Evolutionary conservation across 495 filamentous ascomycete genomes (phyloP), one percentile per base, ranked within the genome.

Genomic region (Trichoderma gamsii): DNA sequence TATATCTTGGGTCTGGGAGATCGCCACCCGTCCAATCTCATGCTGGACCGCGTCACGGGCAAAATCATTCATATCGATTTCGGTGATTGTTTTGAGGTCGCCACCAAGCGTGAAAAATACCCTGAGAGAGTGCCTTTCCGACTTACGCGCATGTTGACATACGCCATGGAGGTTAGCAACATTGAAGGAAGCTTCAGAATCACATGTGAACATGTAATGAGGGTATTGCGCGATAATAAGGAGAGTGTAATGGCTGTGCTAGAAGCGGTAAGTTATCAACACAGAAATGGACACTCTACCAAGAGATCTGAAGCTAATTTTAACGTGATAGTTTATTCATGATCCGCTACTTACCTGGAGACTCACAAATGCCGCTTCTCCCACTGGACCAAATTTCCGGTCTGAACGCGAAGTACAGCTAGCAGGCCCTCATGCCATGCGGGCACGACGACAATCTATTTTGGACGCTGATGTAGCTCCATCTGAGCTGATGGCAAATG

Each of bases 31-130:
- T 97, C 92, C 66, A 99, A 99, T 73, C 82, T 99, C 74, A 93
- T 99, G 87, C 87, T 99, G 38, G 95, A 98, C 78, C 88, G 92
- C 27, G 88, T 95, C 70, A 99, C 93, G 6, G 95, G 95, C 72
- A 96, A 92, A 77, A 92, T 99, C 67, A 88, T 99, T 68, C 95
- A 99, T 76, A 97, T 98, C 71, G 95, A 99, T 81, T 99, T 98
- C 71, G 95, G 95, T 71, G 95, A 99, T 79, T 99, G 95, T 74
- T 99, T 99, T 80, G 95, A 99, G 78, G 93, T 99, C 69, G 95
- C 95, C 56, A 99, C 97, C 93, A 96, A 98, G 79, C 92, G 95
- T 66, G 95, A 99, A 77, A 99, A 99, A 76, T 99, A 98, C 73
- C 95, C 95, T 0, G 95, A 99, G 76, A 85, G 95, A 65, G 95